These are phyloP conservation scores for Amniculicola lignicola DNA, from an alignment of 495 filamentous ascomycete genomes.

Conservation along the genomic window DNA sequence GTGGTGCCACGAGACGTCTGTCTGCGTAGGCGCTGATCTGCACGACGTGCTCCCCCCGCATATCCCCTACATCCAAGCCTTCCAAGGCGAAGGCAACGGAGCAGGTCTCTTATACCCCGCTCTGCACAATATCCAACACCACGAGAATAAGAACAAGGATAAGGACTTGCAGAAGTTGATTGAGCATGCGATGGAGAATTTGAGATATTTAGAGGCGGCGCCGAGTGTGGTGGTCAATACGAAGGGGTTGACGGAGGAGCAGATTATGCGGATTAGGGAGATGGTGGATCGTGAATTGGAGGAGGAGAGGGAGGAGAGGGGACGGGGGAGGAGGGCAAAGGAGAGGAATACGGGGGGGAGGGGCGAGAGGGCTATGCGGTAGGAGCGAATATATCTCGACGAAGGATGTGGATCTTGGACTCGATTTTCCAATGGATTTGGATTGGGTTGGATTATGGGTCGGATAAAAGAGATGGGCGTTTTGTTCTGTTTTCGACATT, in stretches of 20 bases:
- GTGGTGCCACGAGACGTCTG: slow-evolving; percentile 93
- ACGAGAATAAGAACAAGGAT: slow-evolving; percentile 74
- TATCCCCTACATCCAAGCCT: slow-evolving; percentile 42
- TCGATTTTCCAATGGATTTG: too few relatives aligned
- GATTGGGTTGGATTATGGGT: too few relatives aligned
- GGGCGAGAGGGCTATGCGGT: slow-evolving; percentile 30
- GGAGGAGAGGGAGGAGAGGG: slow-evolving; percentile 61
- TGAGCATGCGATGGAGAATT: slow-evolving; percentile 72
- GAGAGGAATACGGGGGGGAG: slow-evolving; percentile 42
- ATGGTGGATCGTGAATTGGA: slow-evolving; percentile 75
- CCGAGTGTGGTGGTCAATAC: slow-evolving; percentile 80
- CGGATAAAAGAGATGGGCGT: too few relatives aligned
- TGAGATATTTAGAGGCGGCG: slow-evolving; percentile 77
- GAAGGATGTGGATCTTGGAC: too few relatives aligned
- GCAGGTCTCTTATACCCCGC: slow-evolving; percentile 65
- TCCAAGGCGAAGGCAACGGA: slow-evolving; percentile 43
- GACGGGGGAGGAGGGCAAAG: slow-evolving; percentile 43
- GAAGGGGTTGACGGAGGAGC: slow-evolving; percentile 73
- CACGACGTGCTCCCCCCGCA: slow-evolving; percentile 40
- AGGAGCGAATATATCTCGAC: neutral
- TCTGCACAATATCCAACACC: slow-evolving; percentile 57
- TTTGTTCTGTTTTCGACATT: too few relatives aligned
- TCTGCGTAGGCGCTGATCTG: slow-evolving; percentile 65
- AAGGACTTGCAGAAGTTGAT: slow-evolving; percentile 73
- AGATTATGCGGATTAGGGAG: slow-evolving; percentile 60